phyloP scores from a whole-genome alignment of 805 yeast species.

The Candida ulmi region DNA sequence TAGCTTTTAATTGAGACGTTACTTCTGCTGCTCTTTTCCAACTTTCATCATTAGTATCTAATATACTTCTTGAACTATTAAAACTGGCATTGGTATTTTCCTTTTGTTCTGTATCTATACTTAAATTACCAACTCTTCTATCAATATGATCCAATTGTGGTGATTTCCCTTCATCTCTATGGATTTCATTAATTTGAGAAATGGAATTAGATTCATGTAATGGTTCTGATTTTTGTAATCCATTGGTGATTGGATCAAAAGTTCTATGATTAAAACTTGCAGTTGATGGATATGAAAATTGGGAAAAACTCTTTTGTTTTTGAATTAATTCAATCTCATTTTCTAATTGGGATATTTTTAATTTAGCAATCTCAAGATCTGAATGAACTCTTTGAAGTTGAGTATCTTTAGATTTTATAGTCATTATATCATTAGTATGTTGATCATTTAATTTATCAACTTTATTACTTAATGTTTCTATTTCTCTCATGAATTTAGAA shows the following conservation, averaged over 20 bases:
- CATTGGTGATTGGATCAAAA: background rate
- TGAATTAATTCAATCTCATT: slow-evolving; percentile 35
- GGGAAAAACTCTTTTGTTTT: slow-evolving; percentile 21
- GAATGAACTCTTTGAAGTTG: slow-evolving; percentile 54
- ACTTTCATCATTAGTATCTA: slow-evolving; percentile 51
- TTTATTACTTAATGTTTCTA: slow-evolving; percentile 16
- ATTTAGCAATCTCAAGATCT: slow-evolving; percentile 55
- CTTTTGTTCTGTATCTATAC: slow-evolving; percentile 24
- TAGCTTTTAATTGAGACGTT: slow-evolving; percentile 75
- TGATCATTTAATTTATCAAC: slow-evolving; percentile 43
- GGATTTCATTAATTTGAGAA: too few species aligned
- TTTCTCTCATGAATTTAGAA: slow-evolving; percentile 22
- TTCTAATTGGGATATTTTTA: slow-evolving; percentile 49
- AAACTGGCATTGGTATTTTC: slow-evolving; percentile 17
- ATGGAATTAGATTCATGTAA: slow-evolving; percentile 7
- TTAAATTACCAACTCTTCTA: slow-evolving; percentile 21
- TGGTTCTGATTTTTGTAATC: background rate
- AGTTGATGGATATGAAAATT: slow-evolving; percentile 1
- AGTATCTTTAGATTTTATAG: slow-evolving; percentile 62
- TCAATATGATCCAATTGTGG: slow-evolving; percentile 19
- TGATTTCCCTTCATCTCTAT: background rate
- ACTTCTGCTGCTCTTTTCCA: slow-evolving; percentile 92
- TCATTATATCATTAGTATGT: slow-evolving; percentile 43
- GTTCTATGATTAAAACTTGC: slow-evolving; percentile 4
- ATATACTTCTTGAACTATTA: slow-evolving; percentile 5